Conservation (phyloP, 108 stramenopile genomes). For the Stephanodiscus triporus region DNA sequence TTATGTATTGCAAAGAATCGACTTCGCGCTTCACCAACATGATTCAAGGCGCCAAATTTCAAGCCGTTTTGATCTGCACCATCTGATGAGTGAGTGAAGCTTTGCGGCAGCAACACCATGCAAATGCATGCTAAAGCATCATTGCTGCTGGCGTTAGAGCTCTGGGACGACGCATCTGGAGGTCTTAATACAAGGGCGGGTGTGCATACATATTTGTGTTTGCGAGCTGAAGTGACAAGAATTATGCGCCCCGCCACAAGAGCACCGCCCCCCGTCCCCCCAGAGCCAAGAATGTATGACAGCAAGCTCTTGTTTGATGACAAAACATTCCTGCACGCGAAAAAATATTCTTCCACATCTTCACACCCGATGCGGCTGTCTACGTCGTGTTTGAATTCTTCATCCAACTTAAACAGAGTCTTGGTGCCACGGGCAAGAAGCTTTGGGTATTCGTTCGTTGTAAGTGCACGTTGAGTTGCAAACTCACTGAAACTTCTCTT, state of each 20-base stretch:
- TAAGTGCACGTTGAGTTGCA: slow-evolving; percentile 92
- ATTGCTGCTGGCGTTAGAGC: slow-evolving; percentile 8
- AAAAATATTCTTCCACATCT: slow-evolving; percentile 78
- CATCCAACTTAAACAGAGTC: slow-evolving; percentile 74
- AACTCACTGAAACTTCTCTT: slow-evolving; percentile 62
- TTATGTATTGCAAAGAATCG: slow-evolving; percentile 61
- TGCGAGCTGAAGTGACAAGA: slow-evolving; percentile 68
- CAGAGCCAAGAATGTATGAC: slow-evolving; percentile 49
- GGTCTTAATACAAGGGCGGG: slow-evolving; percentile 72
- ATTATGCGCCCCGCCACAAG: slow-evolving; percentile 65
- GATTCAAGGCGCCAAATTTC: slow-evolving; percentile 53
- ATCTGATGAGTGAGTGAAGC: slow-evolving; percentile 45
- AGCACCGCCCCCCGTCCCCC: slow-evolving; percentile 56
- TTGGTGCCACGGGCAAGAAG: slow-evolving; percentile 77
- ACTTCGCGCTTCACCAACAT: slow-evolving; percentile 55
- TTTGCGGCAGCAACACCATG: slow-evolving; percentile 70
- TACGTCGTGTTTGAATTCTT: slow-evolving; percentile 56
- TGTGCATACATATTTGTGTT: slow-evolving; percentile 62
- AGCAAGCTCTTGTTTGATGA: slow-evolving; percentile 55
- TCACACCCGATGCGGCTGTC: slow-evolving; percentile 69
- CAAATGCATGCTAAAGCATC: slow-evolving; percentile 45
- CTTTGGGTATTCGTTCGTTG: slow-evolving; percentile 89
- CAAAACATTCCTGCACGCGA: slow-evolving; percentile 48
- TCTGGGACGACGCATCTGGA: slow-evolving; percentile 22
- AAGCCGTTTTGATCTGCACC: slow-evolving; percentile 24